A percentile compares a stretch with the other conserved stretches of the same genome.
Evolutionary conservation across 78 protist genomes (phyloP).

Genomic region (Dictyostelium capitatum): DNA sequence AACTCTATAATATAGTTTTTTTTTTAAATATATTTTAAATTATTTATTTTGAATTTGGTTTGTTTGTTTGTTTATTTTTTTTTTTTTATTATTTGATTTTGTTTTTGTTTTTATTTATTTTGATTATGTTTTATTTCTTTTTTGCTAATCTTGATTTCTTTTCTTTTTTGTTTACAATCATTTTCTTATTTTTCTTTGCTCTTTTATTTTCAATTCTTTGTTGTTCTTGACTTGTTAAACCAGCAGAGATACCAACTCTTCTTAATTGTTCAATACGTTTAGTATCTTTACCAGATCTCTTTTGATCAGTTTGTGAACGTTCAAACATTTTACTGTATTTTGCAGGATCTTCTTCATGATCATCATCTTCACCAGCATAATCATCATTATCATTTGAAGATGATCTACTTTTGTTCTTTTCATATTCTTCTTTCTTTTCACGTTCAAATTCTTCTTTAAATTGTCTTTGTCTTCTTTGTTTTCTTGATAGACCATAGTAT

Average conservation of each 20-base stretch:
- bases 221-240: conserved; percentile 52
- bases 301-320: conserved; percentile 33
- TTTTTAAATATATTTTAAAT: neutral
- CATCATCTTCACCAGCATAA: neutral
- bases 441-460: conserved; percentile 61
- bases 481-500: conserved; percentile 61
- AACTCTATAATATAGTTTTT: too few relatives aligned
- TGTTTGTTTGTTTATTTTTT: neutral
- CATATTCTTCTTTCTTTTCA: conserved; percentile 29
- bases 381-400: neutral
- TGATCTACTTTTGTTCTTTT: neutral
- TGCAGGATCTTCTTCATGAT: neutral
- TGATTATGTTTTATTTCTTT: neutral
- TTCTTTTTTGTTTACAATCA: conserved; percentile 19
- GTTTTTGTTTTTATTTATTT: neutral
- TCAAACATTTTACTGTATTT: neutral
- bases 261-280: conserved; percentile 64
- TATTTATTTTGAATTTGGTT: neutral
- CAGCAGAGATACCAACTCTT: conserved; percentile 48
- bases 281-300: conserved; percentile 40
- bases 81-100: neutral
- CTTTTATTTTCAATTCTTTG: conserved; percentile 31
- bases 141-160: conserved; percentile 16
- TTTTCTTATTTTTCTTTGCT: conserved; percentile 44
- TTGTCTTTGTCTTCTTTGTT: conserved; percentile 45